These are phyloP conservation scores for Pythium phragmitis DNA, from an alignment of 352 stramenopile species.

Conservation along the genomic window DNA sequence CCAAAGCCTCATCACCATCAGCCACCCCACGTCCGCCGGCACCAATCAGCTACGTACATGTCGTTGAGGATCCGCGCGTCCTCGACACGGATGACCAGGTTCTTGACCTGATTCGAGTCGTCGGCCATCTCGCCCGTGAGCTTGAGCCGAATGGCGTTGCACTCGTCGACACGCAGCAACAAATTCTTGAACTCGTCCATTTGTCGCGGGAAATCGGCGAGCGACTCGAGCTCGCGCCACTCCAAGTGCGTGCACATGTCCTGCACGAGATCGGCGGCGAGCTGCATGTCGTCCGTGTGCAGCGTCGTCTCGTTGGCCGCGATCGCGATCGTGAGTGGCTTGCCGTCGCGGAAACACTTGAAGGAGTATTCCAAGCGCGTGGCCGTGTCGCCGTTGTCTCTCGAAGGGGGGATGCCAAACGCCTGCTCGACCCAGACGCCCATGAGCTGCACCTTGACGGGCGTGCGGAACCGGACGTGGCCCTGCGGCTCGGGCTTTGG, in stretches of 20 bases:
- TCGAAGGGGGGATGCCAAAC: conserved; percentile 47
- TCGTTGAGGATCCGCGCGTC: conserved; percentile 91
- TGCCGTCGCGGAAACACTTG: conserved; percentile 57
- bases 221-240: conserved; percentile 83
- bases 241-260: conserved; percentile 83
- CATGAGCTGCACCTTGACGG: conserved; percentile 73
- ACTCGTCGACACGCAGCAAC: conserved; percentile 80
- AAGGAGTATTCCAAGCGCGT: conserved; percentile 54
- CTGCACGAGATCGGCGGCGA: conserved; percentile 87
- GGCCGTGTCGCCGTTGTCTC: conserved; percentile 31
- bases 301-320: conserved; percentile 61
- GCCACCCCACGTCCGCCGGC: not conserved
- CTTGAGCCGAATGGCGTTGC: conserved; percentile 86
- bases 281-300: conserved; percentile 82
- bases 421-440: conserved; percentile 66
- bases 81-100: conserved; percentile 88
- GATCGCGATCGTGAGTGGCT: conserved; percentile 44
- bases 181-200: conserved; percentile 82
- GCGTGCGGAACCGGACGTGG: conserved; percentile 67
- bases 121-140: conserved; percentile 93
- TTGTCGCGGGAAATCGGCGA: conserved; percentile 86
- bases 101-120: conserved; percentile 90
- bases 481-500: conserved; percentile 41
- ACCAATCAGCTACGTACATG: conserved; percentile 58
- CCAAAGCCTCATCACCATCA: not conserved